A percentile compares a stretch with the other conserved stretches of the same genome.
Conservation (phyloP, 352 stramenopile species). For the Phytopythium ostracodes region DNA sequence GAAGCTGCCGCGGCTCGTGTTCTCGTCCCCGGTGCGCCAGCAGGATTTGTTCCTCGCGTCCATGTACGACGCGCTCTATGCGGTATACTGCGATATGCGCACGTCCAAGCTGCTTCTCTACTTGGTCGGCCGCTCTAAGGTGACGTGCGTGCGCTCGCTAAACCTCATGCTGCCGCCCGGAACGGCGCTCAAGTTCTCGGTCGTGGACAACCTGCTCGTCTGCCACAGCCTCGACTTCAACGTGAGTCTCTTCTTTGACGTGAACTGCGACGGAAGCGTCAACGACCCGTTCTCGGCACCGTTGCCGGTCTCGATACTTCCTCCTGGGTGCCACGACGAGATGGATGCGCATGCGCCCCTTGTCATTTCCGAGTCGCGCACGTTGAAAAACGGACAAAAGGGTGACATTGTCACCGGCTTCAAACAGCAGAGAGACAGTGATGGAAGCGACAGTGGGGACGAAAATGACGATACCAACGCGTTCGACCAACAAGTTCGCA, state of each 20-base stretch:
- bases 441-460: background rate
- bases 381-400: background rate
- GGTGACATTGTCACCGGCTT: no score
- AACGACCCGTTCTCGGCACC: conserved; percentile 71
- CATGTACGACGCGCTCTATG: conserved; percentile 69
- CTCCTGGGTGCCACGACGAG: conserved; percentile 14
- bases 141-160: conserved; percentile 70
- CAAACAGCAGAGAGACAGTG: no score
- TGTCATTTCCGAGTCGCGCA: background rate
- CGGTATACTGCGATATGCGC: conserved; percentile 50
- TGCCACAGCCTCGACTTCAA: conserved; percentile 81
- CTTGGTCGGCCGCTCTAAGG: conserved; percentile 50
- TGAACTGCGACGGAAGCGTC: conserved; percentile 49
- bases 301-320: conserved; percentile 48
- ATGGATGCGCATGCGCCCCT: background rate
- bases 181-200: conserved; percentile 60
- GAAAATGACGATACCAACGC: conserved; percentile 5
- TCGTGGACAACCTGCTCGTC: conserved; percentile 81
- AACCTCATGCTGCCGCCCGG: conserved; percentile 62
- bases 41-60: conserved; percentile 56
- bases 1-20: conserved; percentile 69
- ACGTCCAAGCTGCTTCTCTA: conserved; percentile 73
- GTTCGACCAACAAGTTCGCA: background rate
- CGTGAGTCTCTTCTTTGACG: conserved; percentile 78
- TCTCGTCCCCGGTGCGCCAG: conserved; percentile 49